A percentile compares a stretch with the other conserved stretches of the same genome.
Conservation (phyloP, 345 rosid genomes). For the Passiflora organensis region DNA sequence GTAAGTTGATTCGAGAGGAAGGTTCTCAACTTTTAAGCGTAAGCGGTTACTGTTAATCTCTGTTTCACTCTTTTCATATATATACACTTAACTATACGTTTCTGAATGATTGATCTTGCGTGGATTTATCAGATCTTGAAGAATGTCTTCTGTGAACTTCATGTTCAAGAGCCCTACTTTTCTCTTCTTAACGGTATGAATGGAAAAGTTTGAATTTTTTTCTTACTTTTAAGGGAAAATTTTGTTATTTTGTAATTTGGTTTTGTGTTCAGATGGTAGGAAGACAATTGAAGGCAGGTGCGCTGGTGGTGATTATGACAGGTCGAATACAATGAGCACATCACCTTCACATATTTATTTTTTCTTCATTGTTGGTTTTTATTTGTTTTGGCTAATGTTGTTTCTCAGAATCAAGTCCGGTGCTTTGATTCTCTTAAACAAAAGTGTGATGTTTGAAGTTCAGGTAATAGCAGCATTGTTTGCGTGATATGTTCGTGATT, state of each 20-base stretch:
- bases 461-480: constrained; percentile 38
- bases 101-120: not conserved
- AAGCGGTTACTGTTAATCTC: constrained; percentile 4
- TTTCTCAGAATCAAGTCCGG: constrained; percentile 49
- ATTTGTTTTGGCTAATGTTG: not conserved
- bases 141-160: constrained; percentile 30
- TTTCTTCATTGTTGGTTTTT: not conserved
- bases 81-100: not conserved
- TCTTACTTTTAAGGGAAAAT: not conserved
- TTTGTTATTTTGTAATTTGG: constrained; percentile 14
- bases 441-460: constrained; percentile 62
- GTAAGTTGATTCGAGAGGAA: constrained; percentile 26
- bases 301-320: constrained; percentile 24
- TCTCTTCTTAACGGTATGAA: constrained; percentile 39
- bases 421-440: constrained; percentile 52
- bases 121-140: constrained; percentile 29
- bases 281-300: constrained; percentile 50
- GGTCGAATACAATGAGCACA: constrained; percentile 20
- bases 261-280: constrained; percentile 32
- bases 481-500: constrained; percentile 8
- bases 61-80: no score
- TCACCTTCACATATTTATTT: not conserved
- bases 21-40: constrained; percentile 39
- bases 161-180: constrained; percentile 47
- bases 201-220: not conserved